Evolutionary conservation across 2,329 filamentous ascomycete genomes (phyloP), one percentile per base, ranked within the genome.

Genomic region (Aspergillus versicolor): DNA sequence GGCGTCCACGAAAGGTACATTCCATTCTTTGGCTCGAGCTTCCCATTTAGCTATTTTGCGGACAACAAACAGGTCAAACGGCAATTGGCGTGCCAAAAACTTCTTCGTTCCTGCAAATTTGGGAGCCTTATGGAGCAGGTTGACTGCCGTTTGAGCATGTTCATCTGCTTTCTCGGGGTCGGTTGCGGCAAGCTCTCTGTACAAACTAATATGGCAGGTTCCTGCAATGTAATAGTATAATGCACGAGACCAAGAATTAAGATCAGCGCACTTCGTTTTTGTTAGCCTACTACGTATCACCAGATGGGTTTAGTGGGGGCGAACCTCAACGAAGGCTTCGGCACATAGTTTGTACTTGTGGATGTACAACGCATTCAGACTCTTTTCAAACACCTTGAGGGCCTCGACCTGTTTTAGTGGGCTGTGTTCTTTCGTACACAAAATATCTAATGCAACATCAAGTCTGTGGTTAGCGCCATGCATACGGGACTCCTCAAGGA

Each of bases 41-140:
- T 95, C 88, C 92, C 92, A 97, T 73, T 96, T 96, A 54, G 85
- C 82, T 13, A 97, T 76, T 77, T 96, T 97, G 57, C 92, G 86
- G 52, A 84, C 81, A 12, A 94, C 86, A 66, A 95, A 97, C 4
- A 88, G 79, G 71, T 99, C 94, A 61, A 99, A 92, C 0, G 94
- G 94, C 11, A 97, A 80, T 67, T 95, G 91, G 21, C 88, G 85
- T 0, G 91, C 89, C 88, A 97, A 90, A 73, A 99, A 91, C 41
- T 86, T 86, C 77, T 96, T 96, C 76, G 90, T 92, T 40, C 92
- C 92, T 0, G 89, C 88, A 49, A 90, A 81, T 0, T 84, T 81
- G 0, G 90, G 88, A 0, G 88, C 90, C 67, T 87, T 89, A 41
- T 84, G 81, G 62, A 97, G 80, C 49, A 88, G 83, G 55, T 89